These are phyloP conservation scores for Arabis hirsuta DNA, from an alignment of 345 rosid genomes.

Conservation along the genomic window DNA sequence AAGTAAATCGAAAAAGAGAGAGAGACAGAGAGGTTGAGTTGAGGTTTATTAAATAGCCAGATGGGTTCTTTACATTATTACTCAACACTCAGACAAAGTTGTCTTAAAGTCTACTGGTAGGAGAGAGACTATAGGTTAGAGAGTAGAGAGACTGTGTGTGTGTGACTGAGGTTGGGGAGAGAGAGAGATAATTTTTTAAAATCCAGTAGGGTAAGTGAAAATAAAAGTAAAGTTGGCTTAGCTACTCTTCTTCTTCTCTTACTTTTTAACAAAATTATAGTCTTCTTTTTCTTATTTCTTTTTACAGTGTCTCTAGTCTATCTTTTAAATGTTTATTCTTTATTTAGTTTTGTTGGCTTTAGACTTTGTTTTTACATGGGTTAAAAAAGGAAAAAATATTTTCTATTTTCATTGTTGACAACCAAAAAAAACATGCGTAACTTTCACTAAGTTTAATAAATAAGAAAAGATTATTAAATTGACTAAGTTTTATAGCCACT, in stretches of 20 bases:
- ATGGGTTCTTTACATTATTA: slow-evolving; percentile 17
- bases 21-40: slow-evolving; percentile 1
- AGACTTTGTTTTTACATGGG: slow-evolving; percentile 35
- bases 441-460: not conserved
- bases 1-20: slow-evolving; percentile 19
- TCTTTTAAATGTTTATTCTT: not conserved
- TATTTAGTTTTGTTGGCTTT: slow-evolving; percentile 4
- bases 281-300: slow-evolving; percentile 11
- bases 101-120: slow-evolving; percentile 37
- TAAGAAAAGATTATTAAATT: not conserved
- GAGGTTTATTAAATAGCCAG: slow-evolving; percentile 13
- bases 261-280: slow-evolving; percentile 24
- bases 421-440: slow-evolving; percentile 20
- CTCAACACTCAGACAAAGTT: slow-evolving; percentile 27
- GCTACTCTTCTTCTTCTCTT: slow-evolving; percentile 16
- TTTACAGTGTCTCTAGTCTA: not conserved
- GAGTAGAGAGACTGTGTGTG: slow-evolving; percentile 19
- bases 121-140: slow-evolving; percentile 23
- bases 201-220: slow-evolving; percentile 32
- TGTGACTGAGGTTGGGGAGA: slow-evolving; percentile 8
- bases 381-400: not conserved
- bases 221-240: slow-evolving; percentile 5
- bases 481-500: slow-evolving; percentile 22
- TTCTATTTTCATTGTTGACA: slow-evolving; percentile 15
- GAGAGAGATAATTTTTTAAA: not conserved